A percentile compares a stretch with the other conserved stretches of the same genome.
Evolutionary conservation across 495 filamentous ascomycete species (phyloP).

Genomic region (Glutinoglossum americanum): DNA sequence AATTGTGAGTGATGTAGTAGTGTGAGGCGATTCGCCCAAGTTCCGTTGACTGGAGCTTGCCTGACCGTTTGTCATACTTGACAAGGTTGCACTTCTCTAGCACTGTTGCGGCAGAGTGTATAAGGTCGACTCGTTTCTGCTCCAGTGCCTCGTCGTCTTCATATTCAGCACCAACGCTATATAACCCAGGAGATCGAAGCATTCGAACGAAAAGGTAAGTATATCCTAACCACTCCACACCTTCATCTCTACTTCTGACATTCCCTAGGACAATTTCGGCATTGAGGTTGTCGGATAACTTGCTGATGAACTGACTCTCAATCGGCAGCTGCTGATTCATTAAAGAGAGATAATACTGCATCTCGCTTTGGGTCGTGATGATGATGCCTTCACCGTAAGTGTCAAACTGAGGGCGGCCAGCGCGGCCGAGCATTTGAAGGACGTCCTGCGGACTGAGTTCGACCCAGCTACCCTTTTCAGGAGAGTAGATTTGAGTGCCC

Average conservation of each 20-base stretch:
- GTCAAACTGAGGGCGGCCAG: conserved; percentile 89
- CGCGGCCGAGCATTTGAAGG: conserved; percentile 94
- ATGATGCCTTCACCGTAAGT: conserved; percentile 97
- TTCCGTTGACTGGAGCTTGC: conserved; percentile 75
- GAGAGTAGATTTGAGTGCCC: conserved; percentile 92
- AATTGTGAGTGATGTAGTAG: conserved; percentile 92
- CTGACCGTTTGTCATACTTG: conserved; percentile 89
- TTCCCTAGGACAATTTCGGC: conserved; percentile 93
- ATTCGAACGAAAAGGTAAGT: conserved; percentile 97
- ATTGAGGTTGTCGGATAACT: conserved; percentile 89
- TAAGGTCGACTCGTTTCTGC: conserved; percentile 87
- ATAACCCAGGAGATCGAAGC: conserved; percentile 86
- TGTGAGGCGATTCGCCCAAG: conserved; percentile 89
- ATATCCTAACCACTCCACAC: conserved; percentile 95
- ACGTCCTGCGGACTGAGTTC: conserved; percentile 95
- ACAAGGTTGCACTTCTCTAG: conserved; percentile 73
- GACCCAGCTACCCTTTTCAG: conserved; percentile 97
- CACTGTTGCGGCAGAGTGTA: conserved; percentile 79
- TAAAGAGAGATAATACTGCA: conserved; percentile 90
- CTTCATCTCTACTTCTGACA: conserved; percentile 80
- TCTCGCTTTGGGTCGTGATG: conserved; percentile 83
- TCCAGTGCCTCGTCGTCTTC: conserved; percentile 79
- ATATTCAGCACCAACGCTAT: conserved; percentile 90
- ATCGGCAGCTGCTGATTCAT: conserved; percentile 96
- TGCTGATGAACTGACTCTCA: conserved; percentile 86